Percentiles rank a stretch among this genome's conserved stretches.
Conservation (phyloP, 139 green algal genomes). For the Zygnema circumcarinatum region DNA sequence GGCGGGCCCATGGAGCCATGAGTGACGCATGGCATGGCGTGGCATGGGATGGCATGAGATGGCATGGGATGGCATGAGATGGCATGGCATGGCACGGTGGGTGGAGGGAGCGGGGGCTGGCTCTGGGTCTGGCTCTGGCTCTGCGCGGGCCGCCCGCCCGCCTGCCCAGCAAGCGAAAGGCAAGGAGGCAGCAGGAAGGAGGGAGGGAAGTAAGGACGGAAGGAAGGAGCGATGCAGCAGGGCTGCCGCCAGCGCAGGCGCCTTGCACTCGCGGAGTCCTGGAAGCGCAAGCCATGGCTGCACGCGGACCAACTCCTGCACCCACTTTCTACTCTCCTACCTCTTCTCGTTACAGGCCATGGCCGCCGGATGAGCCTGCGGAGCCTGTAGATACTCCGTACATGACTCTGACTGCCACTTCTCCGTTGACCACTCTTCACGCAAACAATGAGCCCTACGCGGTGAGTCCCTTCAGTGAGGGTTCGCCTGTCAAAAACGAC, state of each 20-base stretch:
- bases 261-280: neutral
- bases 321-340: neutral
- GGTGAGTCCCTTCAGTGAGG: neutral
- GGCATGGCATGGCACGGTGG: neutral
- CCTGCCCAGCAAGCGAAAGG: neutral
- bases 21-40: too few relatives aligned
- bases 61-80: too few relatives aligned
- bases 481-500: neutral
- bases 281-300: neutral
- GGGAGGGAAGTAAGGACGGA: neutral
- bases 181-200: too few relatives aligned
- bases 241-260: neutral
- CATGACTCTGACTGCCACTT: neutral
- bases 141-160: neutral
- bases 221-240: neutral
- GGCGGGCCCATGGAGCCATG: too few relatives aligned
- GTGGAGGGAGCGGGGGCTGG: neutral
- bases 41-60: too few relatives aligned
- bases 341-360: neutral
- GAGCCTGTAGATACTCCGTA: neutral
- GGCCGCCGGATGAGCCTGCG: neutral
- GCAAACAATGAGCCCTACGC: neutral
- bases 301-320: neutral
- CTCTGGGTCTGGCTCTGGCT: slow-evolving; percentile 4
- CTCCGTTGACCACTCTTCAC: neutral